Percentiles rank a stretch among this genome's conserved stretches.
phyloP scores from a whole-genome alignment of 192 early-diverging fungal species.

The Coemansia sp. region DNA sequence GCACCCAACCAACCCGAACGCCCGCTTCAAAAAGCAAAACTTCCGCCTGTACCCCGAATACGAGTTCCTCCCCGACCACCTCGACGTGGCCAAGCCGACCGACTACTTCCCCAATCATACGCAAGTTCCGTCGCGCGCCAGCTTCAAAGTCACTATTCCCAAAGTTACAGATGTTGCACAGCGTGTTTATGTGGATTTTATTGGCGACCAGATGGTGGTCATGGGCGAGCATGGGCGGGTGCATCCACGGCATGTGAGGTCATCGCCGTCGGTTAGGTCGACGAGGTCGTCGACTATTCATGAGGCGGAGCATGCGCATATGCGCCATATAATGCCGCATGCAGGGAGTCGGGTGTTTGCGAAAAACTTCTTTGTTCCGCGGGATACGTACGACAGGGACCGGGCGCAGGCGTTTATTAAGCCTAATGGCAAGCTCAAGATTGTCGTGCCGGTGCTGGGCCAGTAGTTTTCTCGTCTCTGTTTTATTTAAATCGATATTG shows the following conservation, averaged over 20 bases:
- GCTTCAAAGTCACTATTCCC: slow-evolving; percentile 37
- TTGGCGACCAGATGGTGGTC: slow-evolving; percentile 48
- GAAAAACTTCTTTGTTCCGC: slow-evolving; percentile 51
- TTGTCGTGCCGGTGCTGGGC: slow-evolving; percentile 38
- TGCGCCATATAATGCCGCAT: not conserved
- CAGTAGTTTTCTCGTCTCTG: not conserved
- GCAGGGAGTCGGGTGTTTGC: slow-evolving; percentile 21
- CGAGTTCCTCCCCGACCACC: slow-evolving; percentile 44
- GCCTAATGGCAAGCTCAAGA: slow-evolving; percentile 51
- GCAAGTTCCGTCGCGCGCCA: slow-evolving; percentile 27
- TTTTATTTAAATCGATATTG: not conserved
- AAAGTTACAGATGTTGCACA: slow-evolving; percentile 24
- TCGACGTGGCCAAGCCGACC: slow-evolving; percentile 25
- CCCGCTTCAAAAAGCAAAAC: slow-evolving; percentile 41
- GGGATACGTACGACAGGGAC: slow-evolving; percentile 50
- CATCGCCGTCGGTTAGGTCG: slow-evolving; percentile 19
- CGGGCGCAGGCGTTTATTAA: slow-evolving; percentile 49
- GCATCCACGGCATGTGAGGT: not conserved
- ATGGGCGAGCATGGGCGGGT: slow-evolving; percentile 42
- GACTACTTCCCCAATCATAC: slow-evolving; percentile 50
- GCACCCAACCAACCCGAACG: slow-evolving; percentile 44
- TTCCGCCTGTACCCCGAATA: slow-evolving; percentile 51
- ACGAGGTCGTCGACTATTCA: slow-evolving; percentile 30
- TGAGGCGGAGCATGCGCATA: not conserved
- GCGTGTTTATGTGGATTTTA: slow-evolving; percentile 50